Percentiles rank a stretch among this genome's conserved stretches.
phyloP scores from a whole-genome alignment of 352 stramenopile genomes.

The Pythium monospermum region DNA sequence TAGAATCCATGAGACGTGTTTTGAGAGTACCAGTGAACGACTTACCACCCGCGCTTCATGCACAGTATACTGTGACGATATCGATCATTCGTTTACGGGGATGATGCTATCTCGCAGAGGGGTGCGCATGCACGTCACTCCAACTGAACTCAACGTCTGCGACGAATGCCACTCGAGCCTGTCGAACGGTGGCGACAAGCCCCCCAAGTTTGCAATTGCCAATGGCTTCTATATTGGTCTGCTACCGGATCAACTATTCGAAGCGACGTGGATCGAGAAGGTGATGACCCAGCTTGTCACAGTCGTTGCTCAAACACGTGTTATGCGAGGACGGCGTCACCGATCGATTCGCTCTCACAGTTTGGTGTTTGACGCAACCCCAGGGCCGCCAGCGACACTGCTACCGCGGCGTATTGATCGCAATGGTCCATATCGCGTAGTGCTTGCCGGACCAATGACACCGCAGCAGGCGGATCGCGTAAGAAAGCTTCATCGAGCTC shows the following conservation, averaged over 20 bases:
- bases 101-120: neutral
- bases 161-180: slow-evolving; percentile 6
- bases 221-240: slow-evolving; percentile 23
- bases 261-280: slow-evolving; percentile 17
- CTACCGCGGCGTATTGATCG: slow-evolving; percentile 11
- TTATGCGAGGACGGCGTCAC: slow-evolving; percentile 21
- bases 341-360: slow-evolving; percentile 21
- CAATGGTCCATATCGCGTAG: slow-evolving; percentile 12
- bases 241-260: neutral
- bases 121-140: neutral
- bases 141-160: neutral
- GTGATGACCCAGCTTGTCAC: slow-evolving; percentile 21
- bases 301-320: slow-evolving; percentile 17
- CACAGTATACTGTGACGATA: slow-evolving; percentile 5
- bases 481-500: slow-evolving; percentile 12
- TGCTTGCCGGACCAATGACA: slow-evolving; percentile 20
- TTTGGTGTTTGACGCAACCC: slow-evolving; percentile 22
- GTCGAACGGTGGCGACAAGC: neutral
- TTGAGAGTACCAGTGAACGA: neutral
- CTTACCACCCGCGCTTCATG: neutral
- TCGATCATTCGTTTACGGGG: neutral
- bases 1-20: neutral
- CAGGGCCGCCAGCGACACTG: slow-evolving; percentile 12
- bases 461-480: slow-evolving; percentile 9
- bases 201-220: slow-evolving; percentile 22